These are phyloP conservation scores for Saturnispora serradocipensis DNA, from an alignment of 805 yeast genomes.

Conservation along the genomic window DNA sequence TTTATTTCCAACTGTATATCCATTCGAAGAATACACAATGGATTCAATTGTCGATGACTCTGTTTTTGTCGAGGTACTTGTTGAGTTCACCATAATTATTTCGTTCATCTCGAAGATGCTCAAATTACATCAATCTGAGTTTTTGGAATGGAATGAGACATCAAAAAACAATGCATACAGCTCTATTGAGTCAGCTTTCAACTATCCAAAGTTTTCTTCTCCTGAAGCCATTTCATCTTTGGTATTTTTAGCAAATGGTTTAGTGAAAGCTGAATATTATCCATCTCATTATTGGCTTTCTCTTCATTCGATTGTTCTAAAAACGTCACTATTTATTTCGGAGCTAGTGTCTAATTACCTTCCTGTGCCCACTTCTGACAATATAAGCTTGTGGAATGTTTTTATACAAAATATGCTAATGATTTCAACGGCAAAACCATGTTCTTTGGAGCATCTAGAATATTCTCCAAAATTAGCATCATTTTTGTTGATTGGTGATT, in stretches of 20 bases:
- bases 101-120: constrained; percentile 39
- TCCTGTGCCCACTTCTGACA: constrained; percentile 41
- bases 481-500: constrained; percentile 48
- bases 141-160: background rate
- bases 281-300: constrained; percentile 72
- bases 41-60: constrained; percentile 70
- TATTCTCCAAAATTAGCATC: constrained; percentile 69
- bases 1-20: constrained; percentile 60
- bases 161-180: background rate
- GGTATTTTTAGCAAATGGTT: constrained; percentile 33
- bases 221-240: constrained; percentile 20
- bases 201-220: constrained; percentile 5
- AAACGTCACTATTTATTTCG: constrained; percentile 6
- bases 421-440: constrained; percentile 57
- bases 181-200: constrained; percentile 6
- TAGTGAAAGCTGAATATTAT: constrained; percentile 42
- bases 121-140: constrained; percentile 5
- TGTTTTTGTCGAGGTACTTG: constrained; percentile 56
- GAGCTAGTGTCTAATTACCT: constrained; percentile 33
- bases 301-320: constrained; percentile 42
- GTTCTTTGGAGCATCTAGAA: constrained; percentile 59
- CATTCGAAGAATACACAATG: constrained; percentile 54
- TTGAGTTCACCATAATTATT: constrained; percentile 60
- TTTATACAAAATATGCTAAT: constrained; percentile 49
- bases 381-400: constrained; percentile 47